A percentile compares a stretch with the other conserved stretches of the same genome.
These are phyloP conservation scores for Sabuloglossum arenarium DNA, from an alignment of 495 filamentous ascomycete genomes.

Conservation along the genomic window DNA sequence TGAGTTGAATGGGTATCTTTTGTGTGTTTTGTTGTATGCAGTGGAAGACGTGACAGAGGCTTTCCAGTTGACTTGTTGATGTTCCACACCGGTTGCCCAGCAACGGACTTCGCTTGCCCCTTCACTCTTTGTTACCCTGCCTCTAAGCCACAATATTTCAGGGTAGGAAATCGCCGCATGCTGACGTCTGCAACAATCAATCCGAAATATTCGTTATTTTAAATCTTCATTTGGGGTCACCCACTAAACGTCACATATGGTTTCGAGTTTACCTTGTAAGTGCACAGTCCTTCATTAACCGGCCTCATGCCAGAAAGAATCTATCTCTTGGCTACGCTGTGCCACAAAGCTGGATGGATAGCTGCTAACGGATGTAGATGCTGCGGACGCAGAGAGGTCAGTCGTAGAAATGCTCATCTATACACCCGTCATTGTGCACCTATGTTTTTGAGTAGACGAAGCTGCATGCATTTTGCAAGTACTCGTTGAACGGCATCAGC, in stretches of 20 bases:
- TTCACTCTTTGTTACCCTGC: not conserved
- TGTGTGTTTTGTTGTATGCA: too few relatives aligned
- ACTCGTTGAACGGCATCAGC: constrained; percentile 2
- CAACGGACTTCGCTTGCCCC: not conserved
- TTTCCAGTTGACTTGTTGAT: too few relatives aligned
- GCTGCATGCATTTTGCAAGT: not conserved
- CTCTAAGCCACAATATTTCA: not conserved
- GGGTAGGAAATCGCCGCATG: not conserved
- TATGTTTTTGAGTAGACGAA: not conserved
- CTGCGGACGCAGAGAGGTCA: constrained; percentile 90
- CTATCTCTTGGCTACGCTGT: not conserved
- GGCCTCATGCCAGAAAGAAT: not conserved
- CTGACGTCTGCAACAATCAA: not conserved
- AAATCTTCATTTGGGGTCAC: not conserved
- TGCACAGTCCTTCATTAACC: not conserved
- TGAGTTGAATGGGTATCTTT: too few relatives aligned
- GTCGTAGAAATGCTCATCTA: constrained; percentile 4
- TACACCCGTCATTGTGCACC: not conserved
- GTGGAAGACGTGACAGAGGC: too few relatives aligned
- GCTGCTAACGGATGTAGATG: constrained; percentile 34
- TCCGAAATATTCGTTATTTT: not conserved
- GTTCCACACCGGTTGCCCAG: not conserved
- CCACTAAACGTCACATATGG: not conserved
- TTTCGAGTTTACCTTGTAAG: constrained; percentile 1
- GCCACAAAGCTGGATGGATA: not conserved